A percentile compares a stretch with the other conserved stretches of the same genome.
Conservation (phyloP, 176 grass and related monocot genomes). For the Leersia perrieri region DNA sequence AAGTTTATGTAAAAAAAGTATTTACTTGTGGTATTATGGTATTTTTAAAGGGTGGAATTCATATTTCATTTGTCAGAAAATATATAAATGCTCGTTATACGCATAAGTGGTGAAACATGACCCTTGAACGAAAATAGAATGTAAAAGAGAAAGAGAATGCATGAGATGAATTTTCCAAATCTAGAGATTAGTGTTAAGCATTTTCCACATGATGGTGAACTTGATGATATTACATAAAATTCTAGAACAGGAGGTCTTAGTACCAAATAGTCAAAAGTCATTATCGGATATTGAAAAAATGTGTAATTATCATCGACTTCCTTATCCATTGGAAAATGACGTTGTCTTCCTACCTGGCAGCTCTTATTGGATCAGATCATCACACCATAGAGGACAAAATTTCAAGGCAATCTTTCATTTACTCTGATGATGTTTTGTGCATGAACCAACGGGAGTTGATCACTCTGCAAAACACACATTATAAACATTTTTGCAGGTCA, state of each 20-base stretch:
- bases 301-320: neutral
- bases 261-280: slow-evolving; percentile 27
- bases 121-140: too few relatives aligned
- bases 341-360: neutral
- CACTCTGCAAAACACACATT: neutral
- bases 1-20: neutral
- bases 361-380: neutral
- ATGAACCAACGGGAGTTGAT: neutral
- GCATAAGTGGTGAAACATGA: too few relatives aligned
- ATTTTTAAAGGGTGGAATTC: neutral
- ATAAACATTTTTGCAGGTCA: neutral
- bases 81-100: too few relatives aligned
- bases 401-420: neutral
- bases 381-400: neutral
- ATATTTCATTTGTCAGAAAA: neutral
- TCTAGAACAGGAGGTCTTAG: slow-evolving; percentile 17
- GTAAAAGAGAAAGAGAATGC: neutral
- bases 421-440: neutral
- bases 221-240: neutral
- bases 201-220: neutral
- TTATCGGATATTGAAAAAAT: neutral
- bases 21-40: neutral
- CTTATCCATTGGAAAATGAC: neutral
- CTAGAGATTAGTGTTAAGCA: neutral
- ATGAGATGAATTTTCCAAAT: neutral